These are phyloP conservation scores for Tetrahymena elliotti DNA, from an alignment of 73 alveolate species.

Conservation along the genomic window DNA sequence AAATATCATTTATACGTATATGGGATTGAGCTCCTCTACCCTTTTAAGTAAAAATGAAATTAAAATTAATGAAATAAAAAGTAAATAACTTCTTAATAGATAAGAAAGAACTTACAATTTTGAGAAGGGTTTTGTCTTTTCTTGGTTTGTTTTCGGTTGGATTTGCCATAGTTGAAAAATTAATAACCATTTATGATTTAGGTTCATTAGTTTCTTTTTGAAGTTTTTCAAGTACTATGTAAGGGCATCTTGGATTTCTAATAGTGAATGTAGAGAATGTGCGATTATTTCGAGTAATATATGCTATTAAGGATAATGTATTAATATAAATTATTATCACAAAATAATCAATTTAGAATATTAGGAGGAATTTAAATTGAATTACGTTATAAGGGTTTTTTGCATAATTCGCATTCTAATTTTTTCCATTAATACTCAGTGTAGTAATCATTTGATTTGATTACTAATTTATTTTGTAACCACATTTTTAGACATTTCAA, in stretches of 20 bases:
- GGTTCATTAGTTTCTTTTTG: not conserved
- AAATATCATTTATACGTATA: constrained; percentile 57
- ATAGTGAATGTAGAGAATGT: not conserved
- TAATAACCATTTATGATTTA: not conserved
- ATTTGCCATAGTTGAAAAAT: not conserved
- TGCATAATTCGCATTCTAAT: constrained; percentile 36
- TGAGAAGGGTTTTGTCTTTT: not conserved
- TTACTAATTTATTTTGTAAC: constrained; percentile 16
- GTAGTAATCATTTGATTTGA: constrained; percentile 15
- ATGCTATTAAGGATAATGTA: not conserved
- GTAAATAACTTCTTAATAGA: not conserved
- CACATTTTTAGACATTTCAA: constrained; percentile 28
- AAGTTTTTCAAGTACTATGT: not conserved
- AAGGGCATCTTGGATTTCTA: not conserved
- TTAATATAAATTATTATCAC: not conserved
- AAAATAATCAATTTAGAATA: too few relatives aligned
- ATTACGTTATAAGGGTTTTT: not conserved
- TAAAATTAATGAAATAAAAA: not conserved
- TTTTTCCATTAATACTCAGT: constrained; percentile 37
- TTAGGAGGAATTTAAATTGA: too few relatives aligned
- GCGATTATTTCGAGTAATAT: not conserved
- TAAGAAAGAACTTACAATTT: not conserved
- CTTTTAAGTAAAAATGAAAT: not conserved
- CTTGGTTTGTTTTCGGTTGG: not conserved
- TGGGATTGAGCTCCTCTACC: constrained; percentile 73